A percentile compares a stretch with the other conserved stretches of the same genome.
Conservation (phyloP, 345 rosid genomes). For the Gossypioides kirkii region DNA sequence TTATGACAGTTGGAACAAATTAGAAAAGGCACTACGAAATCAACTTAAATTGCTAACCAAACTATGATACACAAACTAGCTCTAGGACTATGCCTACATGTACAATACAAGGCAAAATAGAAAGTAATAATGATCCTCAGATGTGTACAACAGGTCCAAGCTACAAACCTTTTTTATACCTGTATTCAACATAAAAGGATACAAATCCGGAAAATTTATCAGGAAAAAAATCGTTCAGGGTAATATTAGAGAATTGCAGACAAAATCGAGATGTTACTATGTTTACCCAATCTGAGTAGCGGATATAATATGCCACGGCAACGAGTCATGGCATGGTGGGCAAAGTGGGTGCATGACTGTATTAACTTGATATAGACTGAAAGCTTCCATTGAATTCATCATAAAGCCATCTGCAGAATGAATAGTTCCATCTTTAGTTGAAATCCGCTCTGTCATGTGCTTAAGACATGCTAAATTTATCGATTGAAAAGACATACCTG, state of each 20-base stretch:
- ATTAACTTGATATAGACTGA: constrained; percentile 48
- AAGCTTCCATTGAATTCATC: constrained; percentile 53
- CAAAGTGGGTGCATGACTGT: constrained; percentile 1
- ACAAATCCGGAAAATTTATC: not conserved
- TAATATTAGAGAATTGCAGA: not conserved
- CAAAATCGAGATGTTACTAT: not conserved
- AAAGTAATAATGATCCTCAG: not conserved
- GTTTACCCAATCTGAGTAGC: constrained; percentile 22
- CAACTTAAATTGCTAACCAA: not conserved
- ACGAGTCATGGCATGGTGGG: not conserved
- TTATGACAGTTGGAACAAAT: not conserved
- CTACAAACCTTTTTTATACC: not conserved
- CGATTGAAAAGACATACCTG: constrained; percentile 41
- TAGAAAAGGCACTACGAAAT: not conserved
- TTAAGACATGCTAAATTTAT: not conserved
- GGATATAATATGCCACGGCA: not conserved
- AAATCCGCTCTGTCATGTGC: not conserved
- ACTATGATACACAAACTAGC: not conserved
- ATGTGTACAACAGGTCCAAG: constrained; percentile 4
- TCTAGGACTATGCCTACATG: not conserved
- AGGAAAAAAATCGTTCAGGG: not conserved
- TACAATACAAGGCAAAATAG: not conserved
- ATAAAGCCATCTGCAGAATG: constrained; percentile 57
- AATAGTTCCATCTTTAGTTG: constrained; percentile 4
- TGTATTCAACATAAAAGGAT: not conserved